Conservation (phyloP, 2,329 filamentous ascomycete species). For the Ophiostoma quercus region DNA sequence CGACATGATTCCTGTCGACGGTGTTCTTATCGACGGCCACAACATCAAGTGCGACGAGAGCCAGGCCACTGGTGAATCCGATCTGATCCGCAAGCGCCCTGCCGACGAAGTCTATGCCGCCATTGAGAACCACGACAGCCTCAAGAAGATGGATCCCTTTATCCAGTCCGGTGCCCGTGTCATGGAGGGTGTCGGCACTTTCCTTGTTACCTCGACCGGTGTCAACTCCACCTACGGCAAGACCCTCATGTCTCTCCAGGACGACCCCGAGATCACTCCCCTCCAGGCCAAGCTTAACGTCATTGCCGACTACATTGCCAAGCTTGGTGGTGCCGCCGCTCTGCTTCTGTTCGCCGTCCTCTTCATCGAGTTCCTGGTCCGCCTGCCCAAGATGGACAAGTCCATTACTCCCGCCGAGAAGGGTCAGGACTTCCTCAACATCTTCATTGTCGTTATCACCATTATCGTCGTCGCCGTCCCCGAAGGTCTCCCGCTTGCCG, state of each 20-base stretch:
- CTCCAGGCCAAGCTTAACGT: slow-evolving; percentile 70
- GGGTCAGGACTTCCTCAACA: slow-evolving; percentile 70
- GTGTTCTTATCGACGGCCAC: slow-evolving; percentile 66
- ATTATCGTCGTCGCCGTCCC: slow-evolving; percentile 77
- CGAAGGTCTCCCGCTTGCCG: slow-evolving; percentile 69
- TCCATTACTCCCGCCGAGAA: slow-evolving; percentile 60
- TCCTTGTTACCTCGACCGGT: slow-evolving; percentile 67
- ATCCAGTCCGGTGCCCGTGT: slow-evolving; percentile 80
- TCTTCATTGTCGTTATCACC: slow-evolving; percentile 72
- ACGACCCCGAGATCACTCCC: slow-evolving; percentile 68
- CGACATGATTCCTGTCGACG: slow-evolving; percentile 69
- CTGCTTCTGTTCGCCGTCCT: slow-evolving; percentile 77
- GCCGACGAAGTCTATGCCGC: slow-evolving; percentile 64
- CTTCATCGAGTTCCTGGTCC: slow-evolving; percentile 76
- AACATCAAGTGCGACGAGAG: slow-evolving; percentile 74
- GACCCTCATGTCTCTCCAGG: slow-evolving; percentile 68
- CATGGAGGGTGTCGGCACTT: slow-evolving; percentile 71
- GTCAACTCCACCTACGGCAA: slow-evolving; percentile 70
- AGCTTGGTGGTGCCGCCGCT: slow-evolving; percentile 70
- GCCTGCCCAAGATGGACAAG: slow-evolving; percentile 50
- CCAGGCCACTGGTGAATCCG: slow-evolving; percentile 73
- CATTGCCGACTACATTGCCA: slow-evolving; percentile 72
- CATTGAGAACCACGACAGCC: slow-evolving; percentile 59
- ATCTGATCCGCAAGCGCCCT: slow-evolving; percentile 63
- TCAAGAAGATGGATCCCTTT: slow-evolving; percentile 73